Conservation (phyloP, 2,329 filamentous ascomycete species). For the Lecanicillium sp. region DNA sequence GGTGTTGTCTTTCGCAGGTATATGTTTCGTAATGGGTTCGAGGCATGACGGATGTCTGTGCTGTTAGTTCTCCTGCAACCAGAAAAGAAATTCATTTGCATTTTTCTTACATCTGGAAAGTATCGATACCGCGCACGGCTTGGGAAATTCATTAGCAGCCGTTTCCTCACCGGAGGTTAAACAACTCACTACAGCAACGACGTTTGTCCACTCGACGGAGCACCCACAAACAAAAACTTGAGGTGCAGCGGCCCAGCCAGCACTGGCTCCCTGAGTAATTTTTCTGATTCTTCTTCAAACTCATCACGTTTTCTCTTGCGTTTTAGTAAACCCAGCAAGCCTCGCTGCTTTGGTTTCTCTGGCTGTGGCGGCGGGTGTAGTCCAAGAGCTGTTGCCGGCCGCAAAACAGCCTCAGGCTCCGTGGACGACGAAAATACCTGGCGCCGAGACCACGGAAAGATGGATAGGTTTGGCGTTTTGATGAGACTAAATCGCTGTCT, state of each 20-base stretch:
- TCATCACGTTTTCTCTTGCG: slow-evolving; percentile 17
- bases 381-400: no score
- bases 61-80: no score
- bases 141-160: slow-evolving; percentile 3
- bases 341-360: background rate
- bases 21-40: slow-evolving; percentile 28
- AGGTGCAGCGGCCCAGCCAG: slow-evolving; percentile 17
- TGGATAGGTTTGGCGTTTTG: no score
- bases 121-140: slow-evolving; percentile 28
- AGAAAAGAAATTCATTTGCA: no score
- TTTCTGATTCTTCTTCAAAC: no score
- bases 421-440: no score
- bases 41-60: slow-evolving; percentile 22
- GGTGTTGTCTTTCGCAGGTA: slow-evolving; percentile 16
- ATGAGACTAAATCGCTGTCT: no score
- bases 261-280: slow-evolving; percentile 6
- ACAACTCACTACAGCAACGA: slow-evolving; percentile 28
- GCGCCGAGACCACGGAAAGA: no score
- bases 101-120: slow-evolving; percentile 28
- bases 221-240: slow-evolving; percentile 29
- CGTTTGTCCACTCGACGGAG: slow-evolving; percentile 24
- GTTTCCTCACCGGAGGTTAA: rapidly evolving
- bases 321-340: slow-evolving; percentile 12
- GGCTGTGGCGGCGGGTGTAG: background rate
- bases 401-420: no score